Evolutionary conservation across 352 stramenopile species (phyloP).

Genomic region (Phytophthora boehmeriae): DNA sequence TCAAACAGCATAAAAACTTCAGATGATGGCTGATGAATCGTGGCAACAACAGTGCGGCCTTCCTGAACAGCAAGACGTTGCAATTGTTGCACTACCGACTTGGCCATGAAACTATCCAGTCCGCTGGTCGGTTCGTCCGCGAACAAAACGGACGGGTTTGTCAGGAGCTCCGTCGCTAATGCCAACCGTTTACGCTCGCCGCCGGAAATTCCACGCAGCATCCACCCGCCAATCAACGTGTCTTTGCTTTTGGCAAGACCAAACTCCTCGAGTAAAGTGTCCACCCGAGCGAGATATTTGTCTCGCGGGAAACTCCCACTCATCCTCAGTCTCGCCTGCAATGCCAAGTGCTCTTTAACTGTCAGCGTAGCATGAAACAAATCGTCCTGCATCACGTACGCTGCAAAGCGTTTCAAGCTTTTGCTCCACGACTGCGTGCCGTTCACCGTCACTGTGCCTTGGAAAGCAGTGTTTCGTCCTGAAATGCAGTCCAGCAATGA

Average conservation of each 20-base stretch:
- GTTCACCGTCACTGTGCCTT: slow-evolving; percentile 64
- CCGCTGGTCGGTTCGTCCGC: slow-evolving; percentile 82
- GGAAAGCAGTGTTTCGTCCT: slow-evolving; percentile 81
- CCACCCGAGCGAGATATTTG: slow-evolving; percentile 45
- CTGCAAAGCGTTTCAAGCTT: slow-evolving; percentile 26
- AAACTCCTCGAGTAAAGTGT: slow-evolving; percentile 56
- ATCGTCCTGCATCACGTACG: slow-evolving; percentile 91
- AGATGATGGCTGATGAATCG: too few relatives aligned
- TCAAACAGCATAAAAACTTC: too few relatives aligned
- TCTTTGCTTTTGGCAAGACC: slow-evolving; percentile 52
- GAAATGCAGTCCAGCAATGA: slow-evolving; percentile 95
- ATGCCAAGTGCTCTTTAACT: slow-evolving; percentile 82
- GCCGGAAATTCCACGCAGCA: slow-evolving; percentile 66
- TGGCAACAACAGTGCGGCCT: too few relatives aligned
- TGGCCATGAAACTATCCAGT: slow-evolving; percentile 59
- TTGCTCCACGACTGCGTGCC: slow-evolving; percentile 50
- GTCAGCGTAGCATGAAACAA: slow-evolving; percentile 87
- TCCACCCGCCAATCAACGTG: slow-evolving; percentile 55
- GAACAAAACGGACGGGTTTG: slow-evolving; percentile 75
- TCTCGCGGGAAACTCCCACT: slow-evolving; percentile 30
- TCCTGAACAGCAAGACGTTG: slow-evolving; percentile 76
- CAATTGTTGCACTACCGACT: slow-evolving; percentile 53
- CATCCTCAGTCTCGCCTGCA: slow-evolving; percentile 82
- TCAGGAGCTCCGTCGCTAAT: slow-evolving; percentile 79
- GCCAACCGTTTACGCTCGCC: slow-evolving; percentile 83